Evolutionary conservation across 352 stramenopile genomes (phyloP).

Genomic region (Globisporangium alternatum): DNA sequence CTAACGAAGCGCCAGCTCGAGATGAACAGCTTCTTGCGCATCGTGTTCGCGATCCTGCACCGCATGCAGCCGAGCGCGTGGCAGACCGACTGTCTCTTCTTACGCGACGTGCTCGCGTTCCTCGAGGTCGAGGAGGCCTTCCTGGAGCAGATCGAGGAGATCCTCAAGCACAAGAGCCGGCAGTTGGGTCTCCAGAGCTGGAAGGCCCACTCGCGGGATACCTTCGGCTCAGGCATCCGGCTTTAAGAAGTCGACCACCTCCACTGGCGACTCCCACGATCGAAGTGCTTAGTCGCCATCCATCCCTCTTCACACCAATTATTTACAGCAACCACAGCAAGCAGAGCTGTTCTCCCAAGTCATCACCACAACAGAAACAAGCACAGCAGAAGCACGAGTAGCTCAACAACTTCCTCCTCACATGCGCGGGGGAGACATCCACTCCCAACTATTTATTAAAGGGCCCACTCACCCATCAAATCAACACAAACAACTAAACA

Average conservation of each 20-base stretch:
- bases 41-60: slow-evolving; percentile 80
- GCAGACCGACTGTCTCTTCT: slow-evolving; percentile 70
- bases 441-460: slow-evolving; percentile 6
- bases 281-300: slow-evolving; percentile 5
- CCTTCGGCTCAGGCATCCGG: slow-evolving; percentile 74
- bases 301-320: neutral
- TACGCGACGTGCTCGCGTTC: slow-evolving; percentile 79
- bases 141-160: slow-evolving; percentile 64
- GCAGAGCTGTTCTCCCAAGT: neutral
- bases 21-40: slow-evolving; percentile 83
- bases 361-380: neutral
- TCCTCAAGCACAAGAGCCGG: slow-evolving; percentile 57
- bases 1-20: slow-evolving; percentile 63
- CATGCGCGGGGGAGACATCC: neutral
- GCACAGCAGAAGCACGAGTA: neutral
- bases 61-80: slow-evolving; percentile 65
- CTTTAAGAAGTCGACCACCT: slow-evolving; percentile 15
- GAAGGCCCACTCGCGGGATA: slow-evolving; percentile 72
- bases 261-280: slow-evolving; percentile 2
- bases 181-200: slow-evolving; percentile 75
- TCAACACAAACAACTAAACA: neutral
- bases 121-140: slow-evolving; percentile 77
- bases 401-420: neutral
- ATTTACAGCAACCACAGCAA: slow-evolving; percentile 3
- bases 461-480: neutral